Base-by-base conservation (phyloP, 495 filamentous ascomycete species). In the Arthonia radiata region DNA sequence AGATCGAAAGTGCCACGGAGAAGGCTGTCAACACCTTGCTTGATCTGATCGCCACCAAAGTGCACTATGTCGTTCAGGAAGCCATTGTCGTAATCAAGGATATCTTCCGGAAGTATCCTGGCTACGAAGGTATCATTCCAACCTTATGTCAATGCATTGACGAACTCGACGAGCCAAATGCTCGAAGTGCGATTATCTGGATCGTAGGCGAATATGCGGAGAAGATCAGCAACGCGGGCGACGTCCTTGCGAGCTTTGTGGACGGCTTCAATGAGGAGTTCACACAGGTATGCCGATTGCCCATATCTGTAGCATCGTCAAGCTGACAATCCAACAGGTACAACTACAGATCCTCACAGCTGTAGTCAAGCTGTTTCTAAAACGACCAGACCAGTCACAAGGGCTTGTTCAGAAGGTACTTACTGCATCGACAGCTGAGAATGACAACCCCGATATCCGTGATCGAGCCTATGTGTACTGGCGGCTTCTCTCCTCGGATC, bases 1-100 rank as follows among this genome's bases (percentile, higher is more conserved):
- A 97, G 54, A 92, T 97, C 37, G 86, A 94, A 47, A 66, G 61
- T 27, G 77, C 80, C 6, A 82, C 73, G 35, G 81, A 92, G 48
- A 81, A 78, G 49, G 93, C 83, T 38, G 86, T 97, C 34, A 90
- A 92, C 41, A 76, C 80, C 2, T 53, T 97, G 13, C 55, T 94
- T 31, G 86, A 97, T 41, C 53, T 97, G 12, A 91, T 97, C 39
- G 73, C 79, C 33, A 91, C 79, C 24, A 94, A 94, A 51, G 82
- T 94, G 41, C 92, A 92, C 54, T 97, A 97, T 44, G 89, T 97
- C 26, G 86, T 97, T 7, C 86, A 97, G 47, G 86, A 97, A 49
- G 89, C 81, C 2, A 76, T 94, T 32, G 79, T 94, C 15, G 86
- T 97, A 10, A 92, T 97, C 54, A 91, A 90, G 52, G 89, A 97